A percentile compares a stretch with the other conserved stretches of the same genome.
phyloP scores from a whole-genome alignment of 2,329 filamentous ascomycete genomes.

The Sclerotinia nivalis region DNA sequence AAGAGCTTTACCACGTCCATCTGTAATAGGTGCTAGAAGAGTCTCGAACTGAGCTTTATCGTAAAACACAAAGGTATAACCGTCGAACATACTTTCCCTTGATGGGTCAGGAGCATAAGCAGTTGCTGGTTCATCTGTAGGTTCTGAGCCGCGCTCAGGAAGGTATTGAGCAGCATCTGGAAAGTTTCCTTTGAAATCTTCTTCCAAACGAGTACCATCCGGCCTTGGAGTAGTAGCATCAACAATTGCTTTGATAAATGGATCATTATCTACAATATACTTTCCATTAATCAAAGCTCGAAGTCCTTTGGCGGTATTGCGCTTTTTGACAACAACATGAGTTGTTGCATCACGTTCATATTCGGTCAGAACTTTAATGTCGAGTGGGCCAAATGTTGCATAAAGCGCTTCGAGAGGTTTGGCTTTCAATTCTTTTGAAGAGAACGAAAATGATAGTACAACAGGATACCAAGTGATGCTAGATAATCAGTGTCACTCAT shows the following conservation, averaged over 20 bases:
- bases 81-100: constrained; percentile 74
- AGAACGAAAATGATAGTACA: constrained; percentile 79
- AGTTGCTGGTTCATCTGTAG: constrained; percentile 60
- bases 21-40: constrained; percentile 71
- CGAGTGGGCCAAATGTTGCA: constrained; percentile 73
- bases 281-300: constrained; percentile 82
- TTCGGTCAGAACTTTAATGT: constrained; percentile 79
- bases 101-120: constrained; percentile 69
- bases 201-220: constrained; percentile 58
- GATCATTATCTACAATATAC: constrained; percentile 66
- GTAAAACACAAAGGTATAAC: constrained; percentile 87
- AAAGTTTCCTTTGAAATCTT: constrained; percentile 78
- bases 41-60: constrained; percentile 73
- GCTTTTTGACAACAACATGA: constrained; percentile 83
- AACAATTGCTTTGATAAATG: constrained; percentile 72
- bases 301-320: constrained; percentile 84
- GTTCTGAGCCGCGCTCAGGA: constrained; percentile 74
- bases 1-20: constrained; percentile 80
- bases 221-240: constrained; percentile 46
- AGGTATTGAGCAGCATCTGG: constrained; percentile 72
- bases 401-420: constrained; percentile 64
- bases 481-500: background rate
- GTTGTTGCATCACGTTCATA: constrained; percentile 74
- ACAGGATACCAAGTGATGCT: constrained; percentile 79
- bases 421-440: constrained; percentile 66